These are phyloP conservation scores for Peziza echinospora DNA, from an alignment of 495 filamentous ascomycete species.

Conservation along the genomic window DNA sequence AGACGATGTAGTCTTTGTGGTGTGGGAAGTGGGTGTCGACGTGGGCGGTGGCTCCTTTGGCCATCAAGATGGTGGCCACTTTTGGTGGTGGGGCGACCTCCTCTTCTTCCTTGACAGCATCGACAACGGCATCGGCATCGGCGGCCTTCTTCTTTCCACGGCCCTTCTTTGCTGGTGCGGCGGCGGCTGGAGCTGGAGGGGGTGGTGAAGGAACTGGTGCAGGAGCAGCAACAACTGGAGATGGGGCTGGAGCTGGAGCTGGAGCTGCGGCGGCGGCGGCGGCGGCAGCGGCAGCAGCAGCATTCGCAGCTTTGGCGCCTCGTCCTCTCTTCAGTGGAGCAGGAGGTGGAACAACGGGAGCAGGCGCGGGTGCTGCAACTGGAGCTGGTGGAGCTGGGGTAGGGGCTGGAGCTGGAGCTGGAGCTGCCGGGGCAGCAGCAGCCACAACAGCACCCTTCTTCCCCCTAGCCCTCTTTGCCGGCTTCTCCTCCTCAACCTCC, in stretches of 20 bases:
- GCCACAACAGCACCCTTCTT: conserved; percentile 6
- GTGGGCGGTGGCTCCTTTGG: conserved; percentile 26
- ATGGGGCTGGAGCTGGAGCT: too few relatives aligned
- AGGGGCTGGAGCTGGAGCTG: too few relatives aligned
- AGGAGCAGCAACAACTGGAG: conserved; percentile 6
- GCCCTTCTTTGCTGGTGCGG: not conserved
- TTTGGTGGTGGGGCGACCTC: conserved; percentile 27
- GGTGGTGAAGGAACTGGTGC: not conserved
- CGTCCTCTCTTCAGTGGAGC: too few relatives aligned
- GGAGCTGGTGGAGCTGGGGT: not conserved
- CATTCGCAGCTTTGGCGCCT: too few relatives aligned
- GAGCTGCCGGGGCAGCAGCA: conserved; percentile 5
- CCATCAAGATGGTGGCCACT: conserved; percentile 25
- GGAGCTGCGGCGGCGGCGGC: too few relatives aligned
- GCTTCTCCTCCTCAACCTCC: conserved; percentile 20
- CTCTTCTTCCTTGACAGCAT: conserved; percentile 26
- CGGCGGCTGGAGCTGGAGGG: not conserved
- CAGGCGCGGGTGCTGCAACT: not conserved
- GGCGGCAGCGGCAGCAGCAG: too few relatives aligned
- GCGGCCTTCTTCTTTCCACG: not conserved
- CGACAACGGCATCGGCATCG: conserved; percentile 2
- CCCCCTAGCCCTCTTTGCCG: conserved; percentile 9
- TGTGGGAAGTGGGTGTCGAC: conserved; percentile 23
- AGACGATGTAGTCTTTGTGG: conserved; percentile 30
- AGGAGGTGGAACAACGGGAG: not conserved